Evolutionary conservation across 352 stramenopile genomes (phyloP).

Genomic region (Stramenopiles sp.): DNA sequence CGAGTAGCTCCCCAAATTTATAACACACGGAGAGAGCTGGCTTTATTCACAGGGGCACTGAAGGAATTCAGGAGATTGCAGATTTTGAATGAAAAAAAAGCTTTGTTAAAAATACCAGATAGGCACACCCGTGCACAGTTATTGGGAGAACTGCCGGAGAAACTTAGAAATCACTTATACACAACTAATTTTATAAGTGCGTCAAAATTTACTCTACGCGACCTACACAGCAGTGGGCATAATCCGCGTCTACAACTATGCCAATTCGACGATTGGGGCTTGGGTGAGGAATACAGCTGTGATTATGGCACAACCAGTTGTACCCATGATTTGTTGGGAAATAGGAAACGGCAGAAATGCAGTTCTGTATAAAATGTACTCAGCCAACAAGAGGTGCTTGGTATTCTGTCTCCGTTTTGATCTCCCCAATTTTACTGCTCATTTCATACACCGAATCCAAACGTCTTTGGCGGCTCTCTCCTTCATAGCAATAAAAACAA

Average conservation of each 20-base stretch:
- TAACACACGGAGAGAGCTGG: slow-evolving; percentile 1
- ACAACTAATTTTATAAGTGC: neutral
- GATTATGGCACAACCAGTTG: neutral
- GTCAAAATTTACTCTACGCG: neutral
- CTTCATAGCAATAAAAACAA: neutral
- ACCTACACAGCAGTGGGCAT: neutral
- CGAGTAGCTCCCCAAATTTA: neutral
- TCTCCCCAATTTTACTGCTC: no score
- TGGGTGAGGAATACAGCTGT: neutral
- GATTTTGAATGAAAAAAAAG: neutral
- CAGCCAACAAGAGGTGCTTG: no score
- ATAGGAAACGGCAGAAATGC: no score
- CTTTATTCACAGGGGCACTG: neutral
- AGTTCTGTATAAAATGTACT: no score
- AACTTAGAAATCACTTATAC: neutral
- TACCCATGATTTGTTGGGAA: no score
- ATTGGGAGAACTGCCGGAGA: neutral
- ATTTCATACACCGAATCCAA: neutral
- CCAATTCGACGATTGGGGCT: neutral
- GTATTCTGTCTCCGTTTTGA: no score
- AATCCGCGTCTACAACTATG: neutral
- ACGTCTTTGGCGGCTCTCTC: neutral
- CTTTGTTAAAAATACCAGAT: neutral
- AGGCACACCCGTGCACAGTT: neutral
- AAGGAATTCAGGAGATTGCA: neutral